Evolutionary conservation across 2,329 filamentous ascomycete genomes (phyloP).

Genomic region (Aspergillus hortae): DNA sequence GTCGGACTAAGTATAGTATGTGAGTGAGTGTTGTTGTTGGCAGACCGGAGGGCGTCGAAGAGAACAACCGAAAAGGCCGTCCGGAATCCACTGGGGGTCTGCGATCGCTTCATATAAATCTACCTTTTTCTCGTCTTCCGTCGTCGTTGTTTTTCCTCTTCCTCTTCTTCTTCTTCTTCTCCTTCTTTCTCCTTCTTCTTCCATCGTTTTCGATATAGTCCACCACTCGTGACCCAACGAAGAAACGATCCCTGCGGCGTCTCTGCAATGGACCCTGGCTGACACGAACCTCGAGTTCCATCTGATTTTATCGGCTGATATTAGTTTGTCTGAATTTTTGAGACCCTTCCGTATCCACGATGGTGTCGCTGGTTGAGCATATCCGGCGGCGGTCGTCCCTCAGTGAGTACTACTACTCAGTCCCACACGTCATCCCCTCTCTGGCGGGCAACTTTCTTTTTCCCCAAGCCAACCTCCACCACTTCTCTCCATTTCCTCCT

Average conservation of each 20-base stretch:
- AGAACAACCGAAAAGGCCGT: constrained; percentile 4
- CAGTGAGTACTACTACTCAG: constrained; percentile 26
- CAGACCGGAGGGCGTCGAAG: neutral
- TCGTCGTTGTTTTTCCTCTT: neutral
- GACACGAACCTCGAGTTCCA: neutral
- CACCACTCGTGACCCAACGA: neutral
- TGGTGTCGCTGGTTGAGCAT: constrained; percentile 25
- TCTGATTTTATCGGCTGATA: neutral
- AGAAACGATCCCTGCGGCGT: no score
- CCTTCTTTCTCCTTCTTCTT: neutral
- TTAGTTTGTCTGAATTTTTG: neutral
- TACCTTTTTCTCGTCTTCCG: neutral
- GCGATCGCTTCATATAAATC: neutral
- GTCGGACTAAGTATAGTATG: neutral
- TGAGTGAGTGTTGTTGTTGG: neutral
- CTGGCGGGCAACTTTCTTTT: constrained; percentile 4
- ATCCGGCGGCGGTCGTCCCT: constrained; percentile 36
- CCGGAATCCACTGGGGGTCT: neutral
- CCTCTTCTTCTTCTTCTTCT: neutral
- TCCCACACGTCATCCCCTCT: constrained; percentile 17
- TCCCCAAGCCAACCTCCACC: constrained; percentile 7
- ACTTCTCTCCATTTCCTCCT: neutral
- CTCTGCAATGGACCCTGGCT: neutral
- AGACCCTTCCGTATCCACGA: neutral
- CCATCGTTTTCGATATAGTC: neutral